These are phyloP conservation scores for Hygrophila difformis DNA, from an alignment of 257 asterid species.

Conservation along the genomic window DNA sequence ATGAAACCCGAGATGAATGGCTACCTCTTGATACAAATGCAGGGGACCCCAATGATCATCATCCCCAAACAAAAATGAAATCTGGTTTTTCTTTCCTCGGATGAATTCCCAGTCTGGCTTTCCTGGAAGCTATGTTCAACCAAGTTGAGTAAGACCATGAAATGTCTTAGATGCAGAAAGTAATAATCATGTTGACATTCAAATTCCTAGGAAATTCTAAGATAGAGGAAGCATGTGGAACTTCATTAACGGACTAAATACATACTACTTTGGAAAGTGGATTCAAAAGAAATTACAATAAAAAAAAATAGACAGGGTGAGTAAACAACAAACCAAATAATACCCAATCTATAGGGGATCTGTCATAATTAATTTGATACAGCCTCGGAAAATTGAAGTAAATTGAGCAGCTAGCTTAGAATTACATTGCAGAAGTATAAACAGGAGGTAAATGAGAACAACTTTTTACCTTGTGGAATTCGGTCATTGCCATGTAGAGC, in stretches of 20 bases:
- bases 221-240: not conserved
- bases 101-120: conserved; percentile 68
- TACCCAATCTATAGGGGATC: not conserved
- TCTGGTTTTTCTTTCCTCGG: conserved; percentile 41
- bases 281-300: too few relatives aligned
- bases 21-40: conserved; percentile 74
- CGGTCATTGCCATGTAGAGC: conserved; percentile 84
- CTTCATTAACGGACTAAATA: not conserved
- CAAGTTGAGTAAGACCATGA: conserved; percentile 2
- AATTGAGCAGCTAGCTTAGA: conserved; percentile 2
- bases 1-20: not conserved
- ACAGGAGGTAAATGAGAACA: conserved; percentile 4
- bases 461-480: conserved; percentile 49
- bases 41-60: conserved; percentile 98
- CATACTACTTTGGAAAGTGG: too few relatives aligned
- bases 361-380: not conserved
- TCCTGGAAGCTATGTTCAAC: conserved; percentile 41
- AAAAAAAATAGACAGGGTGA: not conserved
- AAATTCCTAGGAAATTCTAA: not conserved
- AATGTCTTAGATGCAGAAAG: not conserved
- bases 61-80: conserved; percentile 67
- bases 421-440: not conserved
- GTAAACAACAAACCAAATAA: not conserved
- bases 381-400: not conserved
- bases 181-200: not conserved